Evolutionary conservation across 192 early-diverging fungal genomes (phyloP).

Genomic region (Spizellomyces sp.): DNA sequence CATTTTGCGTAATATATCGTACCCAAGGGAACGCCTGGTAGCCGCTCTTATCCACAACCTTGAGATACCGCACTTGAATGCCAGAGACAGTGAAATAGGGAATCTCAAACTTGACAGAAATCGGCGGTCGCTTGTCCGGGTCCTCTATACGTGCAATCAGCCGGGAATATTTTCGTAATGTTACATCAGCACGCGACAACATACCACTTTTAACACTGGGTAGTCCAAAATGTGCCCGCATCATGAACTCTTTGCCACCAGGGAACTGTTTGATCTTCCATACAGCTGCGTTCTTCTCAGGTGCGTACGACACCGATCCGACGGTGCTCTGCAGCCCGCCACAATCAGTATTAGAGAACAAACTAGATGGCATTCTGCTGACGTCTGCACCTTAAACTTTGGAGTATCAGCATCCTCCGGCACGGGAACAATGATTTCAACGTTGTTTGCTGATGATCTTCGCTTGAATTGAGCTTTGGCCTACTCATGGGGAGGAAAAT

Average conservation of each 20-base stretch:
- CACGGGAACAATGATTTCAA: conserved; percentile 97
- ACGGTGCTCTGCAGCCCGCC: conserved; percentile 62
- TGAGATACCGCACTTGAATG: conserved; percentile 94
- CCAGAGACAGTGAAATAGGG: conserved; percentile 84
- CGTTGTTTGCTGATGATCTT: conserved; percentile 95
- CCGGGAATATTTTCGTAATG: conserved; percentile 12
- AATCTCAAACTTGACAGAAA: conserved; percentile 88
- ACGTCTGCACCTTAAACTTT: conserved; percentile 77
- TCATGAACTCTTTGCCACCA: conserved; percentile 94
- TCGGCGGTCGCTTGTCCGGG: conserved; percentile 87
- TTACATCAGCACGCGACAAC: conserved; percentile 77
- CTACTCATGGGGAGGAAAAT: conserved; percentile 35
- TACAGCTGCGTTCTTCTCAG: conserved; percentile 89
- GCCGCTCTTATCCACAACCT: conserved; percentile 94
- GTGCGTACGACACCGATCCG: conserved; percentile 89
- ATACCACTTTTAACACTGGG: conserved; percentile 62
- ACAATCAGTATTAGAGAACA: not conserved
- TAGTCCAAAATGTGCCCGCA: conserved; percentile 62
- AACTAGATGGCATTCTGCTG: not conserved
- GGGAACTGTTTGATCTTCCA: conserved; percentile 99
- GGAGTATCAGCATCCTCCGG: conserved; percentile 97
- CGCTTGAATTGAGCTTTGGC: conserved; percentile 98
- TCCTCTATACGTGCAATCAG: conserved; percentile 76
- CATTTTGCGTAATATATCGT: conserved; percentile 87
- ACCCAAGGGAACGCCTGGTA: conserved; percentile 99